These are phyloP conservation scores for Trametes sanguinea DNA, from an alignment of 768 basidiomycete genomes.

Conservation along the genomic window DNA sequence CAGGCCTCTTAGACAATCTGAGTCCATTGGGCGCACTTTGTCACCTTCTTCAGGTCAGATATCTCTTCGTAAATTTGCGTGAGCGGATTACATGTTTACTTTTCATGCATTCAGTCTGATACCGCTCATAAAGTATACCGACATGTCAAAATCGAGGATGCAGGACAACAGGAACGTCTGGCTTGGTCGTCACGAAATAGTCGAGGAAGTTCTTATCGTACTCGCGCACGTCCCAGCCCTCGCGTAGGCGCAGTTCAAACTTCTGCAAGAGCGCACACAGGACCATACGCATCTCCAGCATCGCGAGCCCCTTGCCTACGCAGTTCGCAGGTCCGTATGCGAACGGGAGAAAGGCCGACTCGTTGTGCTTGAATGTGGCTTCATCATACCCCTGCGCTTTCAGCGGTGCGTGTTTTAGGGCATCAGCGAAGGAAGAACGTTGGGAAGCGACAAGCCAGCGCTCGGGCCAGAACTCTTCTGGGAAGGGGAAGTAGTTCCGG, in stretches of 20 bases:
- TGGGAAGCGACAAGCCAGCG: constrained; percentile 40
- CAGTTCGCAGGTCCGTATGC: constrained; percentile 52
- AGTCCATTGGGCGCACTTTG: no score
- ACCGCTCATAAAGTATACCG: no score
- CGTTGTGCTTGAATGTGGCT: constrained; percentile 28
- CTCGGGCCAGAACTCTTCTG: constrained; percentile 46
- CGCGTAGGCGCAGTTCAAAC: constrained; percentile 13
- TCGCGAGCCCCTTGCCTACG: constrained; percentile 46
- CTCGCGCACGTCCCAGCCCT: neutral
- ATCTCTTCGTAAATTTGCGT: no score
- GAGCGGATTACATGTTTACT: no score
- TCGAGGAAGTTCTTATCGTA: neutral
- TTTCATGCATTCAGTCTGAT: no score
- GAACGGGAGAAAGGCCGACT: constrained; percentile 43
- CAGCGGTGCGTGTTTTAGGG: neutral
- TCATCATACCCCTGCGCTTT: neutral
- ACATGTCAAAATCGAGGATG: neutral
- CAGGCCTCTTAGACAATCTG: no score
- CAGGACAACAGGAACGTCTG: neutral
- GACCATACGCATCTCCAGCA: constrained; percentile 36
- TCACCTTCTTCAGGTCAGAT: no score
- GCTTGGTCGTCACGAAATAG: neutral
- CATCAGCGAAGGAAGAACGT: neutral
- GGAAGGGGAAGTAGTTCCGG: constrained; percentile 45
- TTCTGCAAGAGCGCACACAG: constrained; percentile 30